phyloP scores from a whole-genome alignment of 768 basidiomycete genomes.

The Termitomyces sp. region DNA sequence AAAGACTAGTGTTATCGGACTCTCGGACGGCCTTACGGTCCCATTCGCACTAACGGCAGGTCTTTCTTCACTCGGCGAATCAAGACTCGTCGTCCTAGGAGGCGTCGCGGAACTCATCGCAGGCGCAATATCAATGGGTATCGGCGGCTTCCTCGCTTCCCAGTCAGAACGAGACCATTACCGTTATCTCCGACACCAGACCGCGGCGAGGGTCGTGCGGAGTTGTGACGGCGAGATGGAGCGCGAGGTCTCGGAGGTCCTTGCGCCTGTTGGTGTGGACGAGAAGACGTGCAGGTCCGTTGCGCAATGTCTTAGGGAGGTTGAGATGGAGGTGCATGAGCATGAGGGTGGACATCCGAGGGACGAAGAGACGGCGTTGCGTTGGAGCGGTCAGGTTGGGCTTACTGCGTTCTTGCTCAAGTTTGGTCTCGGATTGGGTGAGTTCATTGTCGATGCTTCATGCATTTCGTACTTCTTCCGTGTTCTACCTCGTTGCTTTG shows the following conservation, averaged over 20 bases:
- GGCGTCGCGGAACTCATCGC: conserved; percentile 96
- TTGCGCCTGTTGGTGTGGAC: conserved; percentile 88
- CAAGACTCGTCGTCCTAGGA: conserved; percentile 88
- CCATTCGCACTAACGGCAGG: conserved; percentile 91
- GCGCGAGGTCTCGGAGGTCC: conserved; percentile 85
- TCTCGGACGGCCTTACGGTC: conserved; percentile 86
- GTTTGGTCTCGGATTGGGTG: conserved; percentile 91
- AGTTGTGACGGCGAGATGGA: conserved; percentile 96
- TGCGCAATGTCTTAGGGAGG: conserved; percentile 52
- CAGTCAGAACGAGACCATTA: conserved; percentile 97
- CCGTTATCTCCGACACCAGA: conserved; percentile 72
- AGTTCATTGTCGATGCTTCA: conserved; percentile 21
- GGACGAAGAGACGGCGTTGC: conserved; percentile 58
- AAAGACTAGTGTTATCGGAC: conserved; percentile 70
- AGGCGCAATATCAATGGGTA: conserved; percentile 97
- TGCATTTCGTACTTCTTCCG: background rate
- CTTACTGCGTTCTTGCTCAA: conserved; percentile 92
- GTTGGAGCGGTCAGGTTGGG: conserved; percentile 78
- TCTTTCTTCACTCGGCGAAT: conserved; percentile 84
- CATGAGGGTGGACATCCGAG: conserved; percentile 14
- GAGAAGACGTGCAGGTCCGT: conserved; percentile 76
- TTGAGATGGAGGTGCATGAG: conserved; percentile 42
- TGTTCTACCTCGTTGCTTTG: background rate
- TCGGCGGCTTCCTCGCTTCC: conserved; percentile 96
- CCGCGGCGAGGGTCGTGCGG: conserved; percentile 76